A percentile compares a stretch with the other conserved stretches of the same genome.
Evolutionary conservation across 352 stramenopile species (phyloP).

Genomic region (Globisporangium paroecandrum): DNA sequence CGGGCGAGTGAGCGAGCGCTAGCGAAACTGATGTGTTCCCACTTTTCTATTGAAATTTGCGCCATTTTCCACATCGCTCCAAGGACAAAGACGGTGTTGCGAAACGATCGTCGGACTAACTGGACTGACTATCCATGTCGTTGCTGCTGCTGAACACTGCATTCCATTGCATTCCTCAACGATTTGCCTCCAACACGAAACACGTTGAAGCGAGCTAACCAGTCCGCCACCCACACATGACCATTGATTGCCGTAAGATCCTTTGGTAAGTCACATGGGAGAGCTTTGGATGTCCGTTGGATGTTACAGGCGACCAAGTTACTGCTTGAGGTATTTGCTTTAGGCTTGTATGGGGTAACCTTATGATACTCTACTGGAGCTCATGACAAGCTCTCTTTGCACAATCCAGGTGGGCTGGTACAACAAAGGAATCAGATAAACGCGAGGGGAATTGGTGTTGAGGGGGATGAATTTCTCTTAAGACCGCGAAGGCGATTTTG

Average conservation of each 20-base stretch:
- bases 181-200: not conserved
- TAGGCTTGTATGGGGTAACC: not conserved
- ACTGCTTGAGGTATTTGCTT: not conserved
- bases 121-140: not conserved
- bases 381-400: not conserved
- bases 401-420: not conserved
- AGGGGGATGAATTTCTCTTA: not conserved
- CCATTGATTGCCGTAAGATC: not conserved
- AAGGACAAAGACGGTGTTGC: not conserved
- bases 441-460: not conserved
- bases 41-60: not conserved
- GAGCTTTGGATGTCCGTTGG: not conserved
- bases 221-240: not conserved
- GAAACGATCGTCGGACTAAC: not conserved
- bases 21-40: not conserved
- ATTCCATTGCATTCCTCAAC: not conserved
- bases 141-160: not conserved
- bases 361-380: not conserved
- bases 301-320: not conserved
- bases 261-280: not conserved
- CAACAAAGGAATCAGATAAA: not conserved
- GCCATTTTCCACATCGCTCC: not conserved
- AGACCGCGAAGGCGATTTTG: not conserved
- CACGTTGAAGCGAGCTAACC: not conserved
- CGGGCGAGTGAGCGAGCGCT: not conserved